These are phyloP conservation scores for Backusella tarrabulga DNA, from an alignment of 192 early-diverging fungal species.

Conservation along the genomic window DNA sequence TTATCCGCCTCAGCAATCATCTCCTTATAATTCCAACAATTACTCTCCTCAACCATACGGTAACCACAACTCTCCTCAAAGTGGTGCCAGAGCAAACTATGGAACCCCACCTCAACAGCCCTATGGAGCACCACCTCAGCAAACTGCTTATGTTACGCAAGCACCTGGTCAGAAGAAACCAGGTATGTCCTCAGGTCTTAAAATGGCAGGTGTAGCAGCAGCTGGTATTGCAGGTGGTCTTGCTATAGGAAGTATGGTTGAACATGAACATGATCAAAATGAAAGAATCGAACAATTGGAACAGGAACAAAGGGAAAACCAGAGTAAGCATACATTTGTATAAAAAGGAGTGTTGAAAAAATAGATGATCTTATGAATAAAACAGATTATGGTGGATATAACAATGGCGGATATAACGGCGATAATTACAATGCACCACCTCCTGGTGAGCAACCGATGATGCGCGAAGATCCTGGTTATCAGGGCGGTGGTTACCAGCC, in stretches of 20 bases:
- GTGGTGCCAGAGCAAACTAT: background rate
- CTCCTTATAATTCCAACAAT: slow-evolving; percentile 9
- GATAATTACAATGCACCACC: slow-evolving; percentile 5
- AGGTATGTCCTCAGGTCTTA: slow-evolving; percentile 26
- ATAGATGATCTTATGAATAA: background rate
- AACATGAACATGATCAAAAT: slow-evolving; percentile 29
- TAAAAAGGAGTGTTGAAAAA: background rate
- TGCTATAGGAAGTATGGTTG: slow-evolving; percentile 32
- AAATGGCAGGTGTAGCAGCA: slow-evolving; percentile 29
- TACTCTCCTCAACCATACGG: slow-evolving; percentile 11
- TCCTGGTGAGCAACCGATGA: background rate
- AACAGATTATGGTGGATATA: slow-evolving; percentile 2
- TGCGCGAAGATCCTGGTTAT: slow-evolving; percentile 12
- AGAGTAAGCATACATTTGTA: slow-evolving; percentile 5
- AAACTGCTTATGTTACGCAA: background rate
- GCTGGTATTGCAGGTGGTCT: slow-evolving; percentile 29
- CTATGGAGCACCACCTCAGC: background rate
- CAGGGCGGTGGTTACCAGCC: slow-evolving; percentile 7
- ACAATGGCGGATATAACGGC: background rate
- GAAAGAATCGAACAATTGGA: slow-evolving; percentile 32
- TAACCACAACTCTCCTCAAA: background rate
- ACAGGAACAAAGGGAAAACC: slow-evolving; percentile 13
- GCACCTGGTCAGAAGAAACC: slow-evolving; percentile 1
- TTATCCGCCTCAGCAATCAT: slow-evolving; percentile 18
- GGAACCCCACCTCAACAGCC: background rate